These are phyloP conservation scores for Pyrenula massariospora DNA, from an alignment of 495 filamentous ascomycete species.

Conservation along the genomic window DNA sequence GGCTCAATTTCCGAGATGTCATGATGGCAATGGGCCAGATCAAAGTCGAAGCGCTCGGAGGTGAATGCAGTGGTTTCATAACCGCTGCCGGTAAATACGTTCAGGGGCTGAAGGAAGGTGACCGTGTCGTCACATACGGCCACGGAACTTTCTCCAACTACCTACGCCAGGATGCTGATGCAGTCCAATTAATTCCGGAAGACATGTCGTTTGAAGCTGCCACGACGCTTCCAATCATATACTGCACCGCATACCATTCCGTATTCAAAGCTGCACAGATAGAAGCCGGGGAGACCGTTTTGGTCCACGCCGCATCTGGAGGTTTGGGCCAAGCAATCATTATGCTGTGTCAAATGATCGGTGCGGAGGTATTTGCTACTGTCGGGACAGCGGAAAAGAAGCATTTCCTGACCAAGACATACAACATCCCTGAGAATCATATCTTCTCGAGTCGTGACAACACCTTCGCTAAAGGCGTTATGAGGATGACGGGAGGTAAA, in stretches of 20 bases:
- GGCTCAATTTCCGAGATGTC: conserved; percentile 41
- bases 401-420: conserved; percentile 38
- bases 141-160: conserved; percentile 23
- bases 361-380: conserved; percentile 48
- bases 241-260: conserved; percentile 46
- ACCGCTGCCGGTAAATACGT: not conserved
- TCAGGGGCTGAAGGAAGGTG: conserved; percentile 24
- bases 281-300: conserved; percentile 13
- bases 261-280: conserved; percentile 25
- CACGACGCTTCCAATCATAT: conserved; percentile 45
- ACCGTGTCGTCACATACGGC: conserved; percentile 32
- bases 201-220: conserved; percentile 38
- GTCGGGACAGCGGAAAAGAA: conserved; percentile 48
- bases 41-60: conserved; percentile 7
- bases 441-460: conserved; percentile 30
- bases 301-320: conserved; percentile 39
- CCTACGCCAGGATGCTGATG: conserved; percentile 11
- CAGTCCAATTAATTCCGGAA: conserved; percentile 23
- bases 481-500: conserved; percentile 29
- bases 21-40: conserved; percentile 39
- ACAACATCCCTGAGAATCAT: conserved; percentile 24
- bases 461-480: conserved; percentile 36
- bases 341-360: conserved; percentile 41
- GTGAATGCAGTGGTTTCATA: not conserved
- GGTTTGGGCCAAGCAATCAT: conserved; percentile 54